These are phyloP conservation scores for Asclepias syriaca DNA, from an alignment of 257 asterid species.

Conservation along the genomic window DNA sequence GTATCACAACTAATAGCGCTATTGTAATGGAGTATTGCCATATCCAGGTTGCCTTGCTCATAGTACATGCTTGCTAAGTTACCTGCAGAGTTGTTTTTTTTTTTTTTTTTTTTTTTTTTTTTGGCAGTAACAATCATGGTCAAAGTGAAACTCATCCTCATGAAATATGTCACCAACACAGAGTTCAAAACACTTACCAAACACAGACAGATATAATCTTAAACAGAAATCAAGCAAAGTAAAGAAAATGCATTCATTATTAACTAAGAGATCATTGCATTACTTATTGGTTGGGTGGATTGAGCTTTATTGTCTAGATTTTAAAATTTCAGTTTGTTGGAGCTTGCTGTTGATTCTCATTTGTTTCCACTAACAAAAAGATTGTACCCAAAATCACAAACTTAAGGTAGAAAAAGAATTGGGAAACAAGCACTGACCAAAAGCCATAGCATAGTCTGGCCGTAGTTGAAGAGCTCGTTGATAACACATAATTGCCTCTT, in stretches of 20 bases:
- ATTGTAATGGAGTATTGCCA: constrained; percentile 88
- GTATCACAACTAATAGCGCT: constrained; percentile 92
- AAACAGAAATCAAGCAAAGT: not conserved
- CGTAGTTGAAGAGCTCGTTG: constrained; percentile 89
- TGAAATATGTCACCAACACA: not conserved
- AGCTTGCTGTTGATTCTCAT: not conserved
- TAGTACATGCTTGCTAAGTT: constrained; percentile 89
- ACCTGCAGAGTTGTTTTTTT: constrained; percentile 40
- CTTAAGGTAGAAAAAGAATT: not conserved
- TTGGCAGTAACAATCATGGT: no score
- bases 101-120: not conserved
- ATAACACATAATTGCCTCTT: constrained; percentile 88
- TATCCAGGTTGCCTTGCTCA: constrained; percentile 91
- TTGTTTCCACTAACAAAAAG: not conserved
- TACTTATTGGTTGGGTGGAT: not conserved
- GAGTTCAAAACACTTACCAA: not conserved
- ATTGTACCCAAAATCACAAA: not conserved
- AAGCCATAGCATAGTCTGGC: constrained; percentile 93
- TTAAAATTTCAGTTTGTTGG: not conserved
- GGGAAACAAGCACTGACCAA: constrained; percentile 48
- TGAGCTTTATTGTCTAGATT: not conserved
- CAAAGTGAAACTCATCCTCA: not conserved
- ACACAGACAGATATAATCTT: not conserved
- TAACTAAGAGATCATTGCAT: not conserved
- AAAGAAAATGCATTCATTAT: not conserved